A percentile compares a stretch with the other conserved stretches of the same genome.
phyloP scores from a whole-genome alignment of 768 basidiomycete species.

The Leccinum obscurum region DNA sequence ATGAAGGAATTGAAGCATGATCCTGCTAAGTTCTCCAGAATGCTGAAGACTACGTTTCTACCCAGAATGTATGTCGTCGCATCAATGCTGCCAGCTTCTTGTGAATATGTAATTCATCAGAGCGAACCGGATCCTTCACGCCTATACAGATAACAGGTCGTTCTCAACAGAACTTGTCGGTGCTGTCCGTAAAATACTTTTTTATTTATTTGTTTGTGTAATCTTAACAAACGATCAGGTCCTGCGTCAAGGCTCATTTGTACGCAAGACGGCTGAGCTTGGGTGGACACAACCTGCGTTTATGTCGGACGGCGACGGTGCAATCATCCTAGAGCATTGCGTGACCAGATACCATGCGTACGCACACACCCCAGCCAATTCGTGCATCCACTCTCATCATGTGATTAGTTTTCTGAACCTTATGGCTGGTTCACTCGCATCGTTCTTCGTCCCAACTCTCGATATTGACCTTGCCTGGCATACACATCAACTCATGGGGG shows the following conservation, averaged over 20 bases:
- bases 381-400: neutral
- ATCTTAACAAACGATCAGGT: no score
- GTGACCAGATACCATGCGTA: constrained; percentile 59
- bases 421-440: constrained; percentile 42
- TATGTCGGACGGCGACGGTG: constrained; percentile 39
- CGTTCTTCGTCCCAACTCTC: constrained; percentile 57
- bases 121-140: no score
- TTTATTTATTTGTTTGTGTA: no score
- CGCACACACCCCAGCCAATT: constrained; percentile 7
- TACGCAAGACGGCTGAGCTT: constrained; percentile 51
- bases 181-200: no score
- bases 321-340: constrained; percentile 46
- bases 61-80: no score
- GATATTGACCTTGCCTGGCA: constrained; percentile 77
- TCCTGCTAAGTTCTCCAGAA: no score
- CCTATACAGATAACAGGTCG: no score
- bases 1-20: no score
- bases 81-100: no score
- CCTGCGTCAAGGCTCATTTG: constrained; percentile 58
- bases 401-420: constrained; percentile 49
- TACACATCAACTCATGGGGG: constrained; percentile 57
- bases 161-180: no score
- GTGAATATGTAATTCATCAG: no score
- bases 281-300: constrained; percentile 48
- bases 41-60: no score